Evolutionary conservation across 805 yeast genomes (phyloP), one percentile per base, ranked within the genome.

Genomic region (Kodamaea nitidulidarum): DNA sequence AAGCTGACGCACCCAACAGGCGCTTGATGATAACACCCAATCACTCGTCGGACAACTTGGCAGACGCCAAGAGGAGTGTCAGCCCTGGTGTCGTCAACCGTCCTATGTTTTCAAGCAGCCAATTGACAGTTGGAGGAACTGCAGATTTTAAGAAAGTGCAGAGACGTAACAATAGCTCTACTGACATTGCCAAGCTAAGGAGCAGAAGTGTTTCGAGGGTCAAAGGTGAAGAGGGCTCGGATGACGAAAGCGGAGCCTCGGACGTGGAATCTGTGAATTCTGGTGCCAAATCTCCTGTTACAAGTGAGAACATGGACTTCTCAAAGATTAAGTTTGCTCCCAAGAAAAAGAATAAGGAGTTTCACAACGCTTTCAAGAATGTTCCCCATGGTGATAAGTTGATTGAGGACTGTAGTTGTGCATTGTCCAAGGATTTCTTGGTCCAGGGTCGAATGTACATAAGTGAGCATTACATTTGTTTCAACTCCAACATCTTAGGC

Each of bases 361-460:
- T 88, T 58, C 97, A 88, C 60, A 73, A 68, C 28, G 49, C 82
- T 2, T 93, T 91, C 67, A 71, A 78, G 40, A 70, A 80, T 7
- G 65, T 88, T 2, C 84, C 90, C 2, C 63, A 64, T 16, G 73
- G 78, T 33, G 97, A 91, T 52, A 67, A 82, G 36, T 63, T 91
- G 11, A 57, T 91, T 25, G 96, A 88, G 52, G 97, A 88, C 51
- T 90, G 84, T 52, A 78, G 87, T 18, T 93, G 98, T 67, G 96
- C 97, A 0, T 63, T 91, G 39, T 83, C 90, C 47, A 70, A 88
- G 44, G 98, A 91, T 47, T 86, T 88, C 35, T 67, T 91, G 22
- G 63, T 88, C 7, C 97, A 93, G 54, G 98, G 98, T 3, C 70
- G 95, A 36, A 51, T 93, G 18, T 93, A 86, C 55, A 72, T 93